Evolutionary conservation across 2,329 filamentous ascomycete genomes (phyloP), one percentile per base, ranked within the genome.

Genomic region (Fusarium sp.): DNA sequence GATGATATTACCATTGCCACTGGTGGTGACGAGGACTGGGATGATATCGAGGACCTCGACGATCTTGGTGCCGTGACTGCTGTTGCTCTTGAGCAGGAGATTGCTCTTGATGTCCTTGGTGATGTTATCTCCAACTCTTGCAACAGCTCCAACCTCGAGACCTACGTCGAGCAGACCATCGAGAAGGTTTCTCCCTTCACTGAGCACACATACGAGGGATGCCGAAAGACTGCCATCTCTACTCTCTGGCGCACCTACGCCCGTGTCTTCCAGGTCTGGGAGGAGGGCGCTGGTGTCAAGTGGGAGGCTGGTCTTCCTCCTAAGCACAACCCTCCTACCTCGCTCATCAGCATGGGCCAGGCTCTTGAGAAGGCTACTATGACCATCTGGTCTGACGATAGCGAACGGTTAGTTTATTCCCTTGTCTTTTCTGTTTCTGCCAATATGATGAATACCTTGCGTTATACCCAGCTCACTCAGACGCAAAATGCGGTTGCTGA

Each of bases 381-480:
- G 78, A 90, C 90, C 72, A 86, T 95, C 73, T 98, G 95, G 94
- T 86, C 91, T 71, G 94, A 97, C 75, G 96, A 99, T 82, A 89
- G 91, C 79, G 96, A 99, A 82, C 90, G 94, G 95, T 98, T 92
- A 80, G 95, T 94, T 73, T 20, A 33, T 15, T 30, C 46, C 53
- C 40, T 68, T 67, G 55, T 60, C 27, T 60, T 62, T 63, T 69
- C 64, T 69, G 61, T 69, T 76, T 60, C 55, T 73, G 55, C 78
- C 80, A 79, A 83, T 78, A 91, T 94, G 94, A 98, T 98, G 94
- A 97, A 65, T 86, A 89, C 86, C 83, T 85, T 89, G 90, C 93
- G 93, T 95, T 95, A 95, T 89, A 95, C 95, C 94, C 95, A 98
- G 95, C 95, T 98, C 95, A 98, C 95, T 97, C 93, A 93, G 92